These are phyloP conservation scores for Nothopassalora personata DNA, from an alignment of 2,329 filamentous ascomycete species.

Conservation along the genomic window DNA sequence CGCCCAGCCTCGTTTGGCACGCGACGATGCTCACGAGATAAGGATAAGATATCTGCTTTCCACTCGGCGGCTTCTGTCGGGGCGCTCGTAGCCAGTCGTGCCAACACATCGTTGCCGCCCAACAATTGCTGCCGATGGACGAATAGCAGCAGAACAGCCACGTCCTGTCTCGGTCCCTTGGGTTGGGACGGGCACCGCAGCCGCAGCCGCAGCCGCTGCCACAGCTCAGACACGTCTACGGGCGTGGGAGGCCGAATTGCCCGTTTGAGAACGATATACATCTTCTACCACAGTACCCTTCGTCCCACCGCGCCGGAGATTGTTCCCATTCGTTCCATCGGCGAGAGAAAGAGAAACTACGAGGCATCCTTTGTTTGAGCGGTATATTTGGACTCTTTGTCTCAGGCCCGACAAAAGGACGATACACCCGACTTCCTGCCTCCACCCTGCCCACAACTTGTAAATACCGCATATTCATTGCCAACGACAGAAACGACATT, in stretches of 20 bases:
- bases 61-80: slow-evolving; percentile 1
- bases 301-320: not conserved
- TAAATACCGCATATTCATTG: not conserved
- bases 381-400: not conserved
- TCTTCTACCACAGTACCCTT: not conserved
- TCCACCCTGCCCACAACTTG: not conserved
- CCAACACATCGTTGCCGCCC: slow-evolving; percentile 4
- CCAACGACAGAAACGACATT: slow-evolving; percentile 1
- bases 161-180: not conserved
- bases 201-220: not conserved
- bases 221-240: not conserved
- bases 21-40: not conserved
- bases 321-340: not conserved
- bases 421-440: not conserved
- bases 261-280: not conserved
- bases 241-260: not conserved
- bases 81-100: not conserved
- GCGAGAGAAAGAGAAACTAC: not conserved
- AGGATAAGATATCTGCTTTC: not conserved
- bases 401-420: slow-evolving; percentile 1
- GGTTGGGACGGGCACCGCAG: not conserved
- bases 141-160: slow-evolving; percentile 2
- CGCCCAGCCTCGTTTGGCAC: not conserved
- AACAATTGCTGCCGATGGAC: not conserved
- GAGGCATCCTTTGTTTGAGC: not conserved